Evolutionary conservation across 495 filamentous ascomycete genomes (phyloP), one percentile per base, ranked within the genome.

Genomic region (Talaromyces nanjingensis): DNA sequence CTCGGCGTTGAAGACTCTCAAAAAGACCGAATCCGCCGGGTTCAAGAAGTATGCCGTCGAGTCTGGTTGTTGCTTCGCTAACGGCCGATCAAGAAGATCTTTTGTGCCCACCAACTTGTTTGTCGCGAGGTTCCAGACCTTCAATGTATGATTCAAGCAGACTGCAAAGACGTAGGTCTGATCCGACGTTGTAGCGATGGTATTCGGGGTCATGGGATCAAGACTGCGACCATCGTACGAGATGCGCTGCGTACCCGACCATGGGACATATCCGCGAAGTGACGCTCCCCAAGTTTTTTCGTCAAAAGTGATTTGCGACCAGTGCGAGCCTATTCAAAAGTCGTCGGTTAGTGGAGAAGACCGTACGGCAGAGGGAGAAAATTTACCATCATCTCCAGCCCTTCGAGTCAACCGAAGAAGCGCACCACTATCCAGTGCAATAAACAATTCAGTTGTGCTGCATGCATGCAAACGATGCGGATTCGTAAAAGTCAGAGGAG

Each of bases 91-190:
- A 49, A 93, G 70, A 25, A 97, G 80, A 74, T 96, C 92, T 69
- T 83, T 84, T 14, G 86, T 85, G 58, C 87, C 83, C 0, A 88
- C 83, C 54, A 90, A 82, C 70, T 85, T 87, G 60, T 91, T 91
- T 33, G 83, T 89, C 2, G 81, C 76, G 18, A 91, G 77, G 68
- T 93, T 93, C 93, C 93, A 96, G 29, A 91, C 85, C 69, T 90
- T 87, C 69, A 99, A 74, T 2, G 85, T 88, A 68, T 98, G 92
- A 66, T 98, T 90, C 47, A 97, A 72, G 68, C 88, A 93, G 29
- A 94, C 84, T 0, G 91, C 91, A 68, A 96, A 94, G 1, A 96
- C 81, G 69, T 92, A 81, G 1, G 83, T 86, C 22, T 83, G 81
- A 66, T 87, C 84, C 24, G 87, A 84, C 52, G 88, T 86, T 34